Evolutionary conservation across 2,329 filamentous ascomycete species (phyloP), one percentile per base, ranked within the genome.

Genomic region (Hymenoscyphus repandus): DNA sequence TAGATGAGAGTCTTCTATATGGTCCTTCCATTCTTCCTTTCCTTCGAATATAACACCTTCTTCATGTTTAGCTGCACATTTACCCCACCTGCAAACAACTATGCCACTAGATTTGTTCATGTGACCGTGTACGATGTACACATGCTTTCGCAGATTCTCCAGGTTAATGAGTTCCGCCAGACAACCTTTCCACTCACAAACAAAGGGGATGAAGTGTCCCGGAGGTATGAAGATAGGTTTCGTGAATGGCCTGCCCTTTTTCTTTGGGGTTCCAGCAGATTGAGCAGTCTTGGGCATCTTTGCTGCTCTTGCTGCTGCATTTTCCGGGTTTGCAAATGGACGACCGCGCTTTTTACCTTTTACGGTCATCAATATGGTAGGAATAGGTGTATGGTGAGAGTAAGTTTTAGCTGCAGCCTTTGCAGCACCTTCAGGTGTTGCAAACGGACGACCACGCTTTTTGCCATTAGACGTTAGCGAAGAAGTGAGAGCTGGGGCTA

Each of bases 161-260:
- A 83, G 65, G 59, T 85, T 85, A 45, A 83, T 79, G 41, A 85
- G 68, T 65, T 83, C 77, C 3, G 81, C 81, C 30, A 70, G 72
- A 60, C 82, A 85, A 0, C 69, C 69, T 18, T 67, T 56, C 82
- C 82, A 85, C 62, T 84, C 79, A 64, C 82, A 85, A 9, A 73
- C 52, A 59, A 80, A 85, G 1, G 71, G 64, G n/a, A 72, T 50
- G 58, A 77, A 83, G 4, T 65, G 66, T 5, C 76, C 71, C 18
- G 70, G 55, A 2, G 59, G 56, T 17, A 42, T 30, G 4, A 39
- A 27, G n/a, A 59, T 48, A 3, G 48, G 34, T 17, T 45, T 27
- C 37, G 52, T 57, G 7, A 49, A 33, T 3, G 51, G 57, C 5
- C 60, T 50, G 11, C 54, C 55, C 18, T 44, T 50, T 43, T 54